phyloP scores from a whole-genome alignment of 2,329 filamentous ascomycete genomes.

The Aspergillus phoenicis region DNA sequence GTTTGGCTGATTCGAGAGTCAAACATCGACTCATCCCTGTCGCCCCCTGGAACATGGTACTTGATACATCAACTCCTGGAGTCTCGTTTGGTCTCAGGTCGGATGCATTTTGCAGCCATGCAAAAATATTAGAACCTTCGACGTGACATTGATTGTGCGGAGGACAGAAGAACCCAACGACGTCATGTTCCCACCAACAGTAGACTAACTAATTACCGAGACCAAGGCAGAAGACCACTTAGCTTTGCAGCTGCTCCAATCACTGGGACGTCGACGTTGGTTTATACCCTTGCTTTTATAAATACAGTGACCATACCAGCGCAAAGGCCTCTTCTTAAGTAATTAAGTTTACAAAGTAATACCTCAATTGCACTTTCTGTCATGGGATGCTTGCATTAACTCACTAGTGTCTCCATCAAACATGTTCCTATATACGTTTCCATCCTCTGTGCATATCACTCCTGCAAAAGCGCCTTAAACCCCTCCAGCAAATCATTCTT shows the following conservation, averaged over 20 bases:
- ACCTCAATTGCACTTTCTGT: too few relatives aligned
- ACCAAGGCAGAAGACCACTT: slow-evolving; percentile 1
- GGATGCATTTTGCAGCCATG: not conserved
- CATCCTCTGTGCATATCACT: not conserved
- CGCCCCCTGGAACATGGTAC: not conserved
- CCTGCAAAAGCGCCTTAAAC: slow-evolving; percentile 47
- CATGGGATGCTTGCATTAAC: too few relatives aligned
- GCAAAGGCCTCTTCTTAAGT: too few relatives aligned
- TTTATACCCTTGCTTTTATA: too few relatives aligned
- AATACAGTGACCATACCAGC: too few relatives aligned
- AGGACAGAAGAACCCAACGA: not conserved
- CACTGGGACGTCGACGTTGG: not conserved
- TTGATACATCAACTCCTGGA: not conserved
- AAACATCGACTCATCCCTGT: not conserved
- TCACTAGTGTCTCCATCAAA: too few relatives aligned
- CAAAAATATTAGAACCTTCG: not conserved
- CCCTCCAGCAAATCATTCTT: slow-evolving; percentile 71
- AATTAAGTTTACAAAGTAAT: too few relatives aligned
- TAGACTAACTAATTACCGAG: not conserved
- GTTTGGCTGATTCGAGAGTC: not conserved
- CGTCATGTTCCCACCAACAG: not conserved
- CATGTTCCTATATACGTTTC: not conserved
- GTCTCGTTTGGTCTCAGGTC: not conserved
- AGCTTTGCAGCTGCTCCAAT: not conserved
- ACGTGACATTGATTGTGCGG: not conserved